Conservation (phyloP, 352 stramenopile species). For the Globisporangium orthogonon region DNA sequence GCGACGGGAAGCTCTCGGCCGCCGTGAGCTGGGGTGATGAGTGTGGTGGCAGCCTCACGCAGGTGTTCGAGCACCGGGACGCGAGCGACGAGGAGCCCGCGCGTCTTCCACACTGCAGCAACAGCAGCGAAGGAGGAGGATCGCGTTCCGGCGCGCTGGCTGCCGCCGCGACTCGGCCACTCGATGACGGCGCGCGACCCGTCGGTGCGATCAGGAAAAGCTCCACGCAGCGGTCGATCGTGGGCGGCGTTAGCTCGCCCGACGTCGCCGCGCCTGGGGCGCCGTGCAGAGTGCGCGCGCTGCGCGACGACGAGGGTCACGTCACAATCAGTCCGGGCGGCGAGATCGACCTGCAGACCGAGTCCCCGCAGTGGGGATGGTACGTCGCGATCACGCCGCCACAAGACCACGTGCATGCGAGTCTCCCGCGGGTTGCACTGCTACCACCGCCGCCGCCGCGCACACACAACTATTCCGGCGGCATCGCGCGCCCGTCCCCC, state of each 20-base stretch:
- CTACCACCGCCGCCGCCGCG: neutral
- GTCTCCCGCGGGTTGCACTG: conserved; percentile 13
- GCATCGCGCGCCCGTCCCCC: neutral
- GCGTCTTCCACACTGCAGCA: too few relatives aligned
- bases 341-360: conserved; percentile 29
- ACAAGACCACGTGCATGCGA: conserved; percentile 41
- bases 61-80: conserved; percentile 55
- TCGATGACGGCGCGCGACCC: neutral
- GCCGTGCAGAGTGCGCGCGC: neutral
- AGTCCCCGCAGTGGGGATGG: conserved; percentile 84
- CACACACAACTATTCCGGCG: neutral
- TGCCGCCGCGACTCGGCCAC: conserved; percentile 7
- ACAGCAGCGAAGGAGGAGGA: neutral
- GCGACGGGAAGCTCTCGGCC: conserved; percentile 40
- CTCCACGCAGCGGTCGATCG: conserved; percentile 11
- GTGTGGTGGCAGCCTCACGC: conserved; percentile 67
- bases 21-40: conserved; percentile 81
- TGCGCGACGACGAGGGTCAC: conserved; percentile 9
- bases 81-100: conserved; percentile 5
- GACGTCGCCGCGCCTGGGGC: neutral
- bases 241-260: neutral
- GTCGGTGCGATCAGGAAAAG: conserved; percentile 9
- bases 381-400: conserved; percentile 84
- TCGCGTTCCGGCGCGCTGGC: neutral
- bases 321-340: neutral